These are phyloP conservation scores for Chloromonas sp. DNA, from an alignment of 163 green algal genomes.

Conservation along the genomic window DNA sequence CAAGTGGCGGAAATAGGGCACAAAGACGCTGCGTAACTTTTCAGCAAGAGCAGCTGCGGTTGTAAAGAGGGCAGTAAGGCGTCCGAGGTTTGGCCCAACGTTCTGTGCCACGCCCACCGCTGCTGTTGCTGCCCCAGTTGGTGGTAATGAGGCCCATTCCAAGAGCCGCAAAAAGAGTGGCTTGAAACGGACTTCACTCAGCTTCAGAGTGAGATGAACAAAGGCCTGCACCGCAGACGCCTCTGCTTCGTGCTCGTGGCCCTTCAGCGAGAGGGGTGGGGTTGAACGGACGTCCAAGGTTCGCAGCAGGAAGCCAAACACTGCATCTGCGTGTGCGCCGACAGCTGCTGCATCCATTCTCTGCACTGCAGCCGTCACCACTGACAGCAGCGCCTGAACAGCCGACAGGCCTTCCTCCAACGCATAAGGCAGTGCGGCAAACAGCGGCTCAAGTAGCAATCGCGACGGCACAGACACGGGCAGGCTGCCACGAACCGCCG, in stretches of 20 bases:
- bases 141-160: constrained; percentile 55
- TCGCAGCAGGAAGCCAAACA: constrained; percentile 67
- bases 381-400: constrained; percentile 44
- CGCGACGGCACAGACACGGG: constrained; percentile 43
- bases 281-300: constrained; percentile 67
- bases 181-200: constrained; percentile 80
- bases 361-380: constrained; percentile 34
- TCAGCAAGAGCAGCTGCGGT: constrained; percentile 47
- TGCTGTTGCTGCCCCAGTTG: background rate
- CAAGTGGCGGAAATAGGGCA: constrained; percentile 69
- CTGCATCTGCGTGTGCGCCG: constrained; percentile 47
- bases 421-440: constrained; percentile 34
- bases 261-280: constrained; percentile 23
- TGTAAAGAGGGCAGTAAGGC: constrained; percentile 51
- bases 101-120: background rate
- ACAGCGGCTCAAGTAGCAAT: constrained; percentile 63
- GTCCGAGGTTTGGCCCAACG: constrained; percentile 13
- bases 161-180: constrained; percentile 77
- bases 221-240: constrained; percentile 43
- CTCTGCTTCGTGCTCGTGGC: constrained; percentile 33
- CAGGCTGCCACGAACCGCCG: constrained; percentile 32
- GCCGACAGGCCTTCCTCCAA: constrained; percentile 29
- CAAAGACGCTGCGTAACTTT: constrained; percentile 69
- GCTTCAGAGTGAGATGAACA: constrained; percentile 67
- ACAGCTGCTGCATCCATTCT: constrained; percentile 51